Base-by-base conservation (phyloP, 148 eudicot genomes). In the Oxyria digyna region DNA sequence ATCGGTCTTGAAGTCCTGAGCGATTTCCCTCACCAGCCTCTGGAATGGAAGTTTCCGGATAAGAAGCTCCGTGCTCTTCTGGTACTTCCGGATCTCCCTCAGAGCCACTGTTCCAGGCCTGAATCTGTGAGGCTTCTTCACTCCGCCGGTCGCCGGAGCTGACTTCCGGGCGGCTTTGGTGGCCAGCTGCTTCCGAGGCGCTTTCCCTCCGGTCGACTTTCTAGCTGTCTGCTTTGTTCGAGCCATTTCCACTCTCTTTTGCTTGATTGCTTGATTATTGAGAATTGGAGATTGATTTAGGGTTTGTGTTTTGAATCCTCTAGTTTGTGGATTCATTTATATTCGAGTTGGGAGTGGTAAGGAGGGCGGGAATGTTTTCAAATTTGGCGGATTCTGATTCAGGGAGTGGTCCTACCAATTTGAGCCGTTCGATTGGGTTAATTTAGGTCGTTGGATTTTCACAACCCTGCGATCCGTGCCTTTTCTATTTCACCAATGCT, bases 1-100 rank as follows among this genome's bases (percentile, higher is more conserved):
- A 2, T 48, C 54, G 26, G 54, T 48, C 54, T 48, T 48, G 24
- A 48, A 48, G 54, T 48, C 54, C 54, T 48, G 54, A 20, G 54
- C 54, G 54, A 48, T 48, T 24, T 48, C 54, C 54, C 54, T 48
- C 54, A 48, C 54, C 54, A 48, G 54, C 54, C 54, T 48, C 54
- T 48, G 54, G 54, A 48, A 48, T 24, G 54, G 54, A 18, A 48
- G 54, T 24, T 48, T 48, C 54, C 54, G 24, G 54, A 48, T 48
- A 21, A 48, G 54, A 6, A 48, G 54, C 54, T 48, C 54, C 24
- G 54, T 48, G 54, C 54, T n/a, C n/a, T n/a, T n/a, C n/a, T n/a
- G n/a, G n/a, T n/a, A n/a, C n/a, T n/a, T n/a, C n/a, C n/a, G n/a
- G 54, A 48, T 48, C 54, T 48, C 54, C 54, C 54, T 18, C 23